Base-by-base conservation (phyloP, 257 asterid genomes). In the Agastache rugosa region DNA sequence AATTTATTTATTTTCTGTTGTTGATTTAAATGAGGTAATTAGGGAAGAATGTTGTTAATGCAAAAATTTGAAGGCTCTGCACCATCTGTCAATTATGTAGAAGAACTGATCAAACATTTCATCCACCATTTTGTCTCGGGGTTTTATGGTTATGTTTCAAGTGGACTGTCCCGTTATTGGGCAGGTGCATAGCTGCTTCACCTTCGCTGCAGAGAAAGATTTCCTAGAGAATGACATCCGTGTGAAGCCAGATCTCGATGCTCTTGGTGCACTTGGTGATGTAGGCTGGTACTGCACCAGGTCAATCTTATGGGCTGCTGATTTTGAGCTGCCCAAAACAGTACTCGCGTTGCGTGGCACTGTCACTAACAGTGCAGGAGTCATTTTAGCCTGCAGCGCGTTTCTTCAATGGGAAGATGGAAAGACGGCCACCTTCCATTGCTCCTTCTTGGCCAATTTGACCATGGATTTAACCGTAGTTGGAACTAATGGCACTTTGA, bases 251-350 rank as follows among this genome's bases (percentile, higher is more conserved):
- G 89, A 87, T 69, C 96, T 92, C n/a, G 96, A 92, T 71, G 86
- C 94, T 16, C 94, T 86, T 0, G 98, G 96, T 44, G 96, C 90
- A 22, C 89, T 92, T 0, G 96, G 97, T 3, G 97, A 90, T 22
- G 64, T 35, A 0, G 97, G 98, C 16, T 92, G 98, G 98, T 92
- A 89, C 42, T 81, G 89, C 87, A 83, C 85, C 69, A 68, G 91
- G 23, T 91, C 96, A 37, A 87, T 88, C 79, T 76, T 92, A 35
- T 92, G 93, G 98, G 92, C 93, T 0, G 76, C 81, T 12, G 80
- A 83, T 37, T 90, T 79, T 5, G 81, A 85, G 60, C 79, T 92
- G 0, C 97, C 98, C 6, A 86, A 87, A 77, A 78, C 90, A 0
- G 96, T 75, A 2, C 75, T 85, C 1, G 90, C 97, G 0, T 11